Evolutionary conservation across 768 basidiomycete genomes (phyloP), one percentile per base, ranked within the genome.

Genomic region (Calocera cornea): DNA sequence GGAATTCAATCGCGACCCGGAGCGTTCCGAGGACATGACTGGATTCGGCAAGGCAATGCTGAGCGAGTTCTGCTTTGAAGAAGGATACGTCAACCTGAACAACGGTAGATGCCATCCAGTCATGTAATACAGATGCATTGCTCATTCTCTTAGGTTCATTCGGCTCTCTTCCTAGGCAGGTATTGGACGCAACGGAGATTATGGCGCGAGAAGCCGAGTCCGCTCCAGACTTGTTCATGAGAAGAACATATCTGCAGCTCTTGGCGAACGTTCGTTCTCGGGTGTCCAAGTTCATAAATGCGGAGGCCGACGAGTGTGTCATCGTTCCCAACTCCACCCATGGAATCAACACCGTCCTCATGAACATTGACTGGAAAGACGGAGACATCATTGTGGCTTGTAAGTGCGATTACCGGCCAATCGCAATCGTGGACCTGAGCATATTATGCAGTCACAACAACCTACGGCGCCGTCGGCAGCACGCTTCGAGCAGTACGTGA

Each of bases 301-400:
- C 76, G 10, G 68, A 73, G 12, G 33, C 64, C 19, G 75, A 78
- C 22, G 77, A 79, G 64, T 69, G 71, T 41, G 74, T 77, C 8
- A 70, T 83, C 29, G 82, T 86, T 0, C 75, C 81, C 0, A 89
- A 89, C 70, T 82, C 87, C 0, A 86, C 86, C 0, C 80, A 83
- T 69, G 88, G 84, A 1, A 70, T 92, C 36, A 85, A 86, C 70
- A 88, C 85, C 11, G 77, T 92, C 64, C 73, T 90, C 34, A 77
- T 81, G 60, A 90, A 90, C 68, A 78, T 93, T 34, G 77, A 81
- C 40, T 90, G 87, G 88, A 78, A 82, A 40, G 73, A 83, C 64
- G 85, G 82, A 0, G 90, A 93, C 74, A 76, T 88, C 10, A 79
- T 93, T 65, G 76, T 91, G 50, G 78, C 76, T 16, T 83, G 87